These are phyloP conservation scores for Ustilago crameri DNA, from an alignment of 1,284 basidiomycete genomes.

Conservation along the genomic window DNA sequence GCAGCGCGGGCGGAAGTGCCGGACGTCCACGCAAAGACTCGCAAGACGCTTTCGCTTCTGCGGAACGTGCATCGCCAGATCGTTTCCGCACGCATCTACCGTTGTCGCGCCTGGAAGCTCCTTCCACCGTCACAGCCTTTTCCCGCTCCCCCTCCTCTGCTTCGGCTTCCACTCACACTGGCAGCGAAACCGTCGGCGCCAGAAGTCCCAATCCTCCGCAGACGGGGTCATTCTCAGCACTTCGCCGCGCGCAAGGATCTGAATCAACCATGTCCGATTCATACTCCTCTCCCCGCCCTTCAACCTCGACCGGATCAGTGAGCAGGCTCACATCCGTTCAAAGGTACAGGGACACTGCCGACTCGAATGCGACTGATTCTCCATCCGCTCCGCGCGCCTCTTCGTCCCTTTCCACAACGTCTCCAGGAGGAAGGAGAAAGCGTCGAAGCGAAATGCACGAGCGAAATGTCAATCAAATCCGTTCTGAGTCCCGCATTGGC, in stretches of 20 bases:
- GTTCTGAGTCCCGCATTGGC: slow-evolving; percentile 51
- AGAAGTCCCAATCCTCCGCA: slow-evolving; percentile 21
- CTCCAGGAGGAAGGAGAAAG: slow-evolving; percentile 22
- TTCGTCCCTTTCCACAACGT: slow-evolving; percentile 20
- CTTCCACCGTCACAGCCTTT: not conserved
- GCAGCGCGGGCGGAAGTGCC: slow-evolving; percentile 31
- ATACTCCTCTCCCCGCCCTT: not conserved
- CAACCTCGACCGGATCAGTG: not conserved
- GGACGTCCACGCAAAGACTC: slow-evolving; percentile 33
- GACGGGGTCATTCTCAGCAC: slow-evolving; percentile 9
- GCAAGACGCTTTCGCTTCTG: slow-evolving; percentile 6
- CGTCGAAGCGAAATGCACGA: slow-evolving; percentile 51
- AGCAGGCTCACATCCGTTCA: not conserved
- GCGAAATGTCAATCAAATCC: slow-evolving; percentile 50
- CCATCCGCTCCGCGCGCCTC: slow-evolving; percentile 17
- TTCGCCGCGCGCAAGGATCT: not conserved
- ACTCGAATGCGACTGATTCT: not conserved
- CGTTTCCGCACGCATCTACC: not conserved
- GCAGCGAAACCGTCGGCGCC: slow-evolving; percentile 37
- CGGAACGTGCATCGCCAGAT: not conserved
- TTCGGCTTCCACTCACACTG: slow-evolving; percentile 35
- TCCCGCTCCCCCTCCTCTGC: slow-evolving; percentile 32
- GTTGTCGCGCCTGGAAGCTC: slow-evolving; percentile 5
- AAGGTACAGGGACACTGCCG: not conserved
- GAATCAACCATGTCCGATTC: slow-evolving; percentile 7